A percentile compares a stretch with the other conserved stretches of the same genome.
phyloP scores from a whole-genome alignment of 2,329 filamentous ascomycete genomes.

The Colletotrichum sp. region DNA sequence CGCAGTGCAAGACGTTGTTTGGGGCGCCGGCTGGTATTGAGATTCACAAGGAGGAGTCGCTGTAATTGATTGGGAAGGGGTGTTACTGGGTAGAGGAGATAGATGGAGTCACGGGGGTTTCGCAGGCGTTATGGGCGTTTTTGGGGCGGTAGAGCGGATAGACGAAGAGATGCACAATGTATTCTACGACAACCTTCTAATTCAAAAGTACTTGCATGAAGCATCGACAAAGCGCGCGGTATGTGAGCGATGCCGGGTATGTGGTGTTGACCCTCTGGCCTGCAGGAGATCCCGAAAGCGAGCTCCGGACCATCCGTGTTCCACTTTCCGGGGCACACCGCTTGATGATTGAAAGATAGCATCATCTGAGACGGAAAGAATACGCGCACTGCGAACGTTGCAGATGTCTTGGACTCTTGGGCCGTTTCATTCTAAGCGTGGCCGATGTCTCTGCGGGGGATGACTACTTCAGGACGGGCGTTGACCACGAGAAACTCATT shows the following conservation, averaged over 20 bases:
- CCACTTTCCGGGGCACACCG: accelerated
- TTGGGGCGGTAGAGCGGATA: background rate
- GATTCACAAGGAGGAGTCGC: slow-evolving; percentile 51
- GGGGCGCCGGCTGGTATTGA: slow-evolving; percentile 56
- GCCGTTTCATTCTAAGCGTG: background rate
- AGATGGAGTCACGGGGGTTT: background rate
- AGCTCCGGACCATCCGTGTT: background rate
- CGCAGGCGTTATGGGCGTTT: background rate
- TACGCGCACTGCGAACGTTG: background rate
- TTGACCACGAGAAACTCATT: accelerated
- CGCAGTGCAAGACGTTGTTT: slow-evolving; percentile 57
- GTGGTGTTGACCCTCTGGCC: background rate
- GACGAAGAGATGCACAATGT: background rate
- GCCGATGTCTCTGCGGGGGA: background rate
- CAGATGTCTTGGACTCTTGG: background rate
- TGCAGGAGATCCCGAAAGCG: background rate
- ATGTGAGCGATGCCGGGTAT: accelerated
- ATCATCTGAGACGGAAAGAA: accelerated
- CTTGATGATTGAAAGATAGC: background rate
- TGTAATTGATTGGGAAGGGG: background rate
- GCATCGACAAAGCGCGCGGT: background rate
- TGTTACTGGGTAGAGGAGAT: background rate
- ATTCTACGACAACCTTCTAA: background rate
- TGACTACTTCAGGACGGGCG: accelerated
- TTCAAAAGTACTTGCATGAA: background rate